Base-by-base conservation (phyloP, 495 filamentous ascomycete species). In the Parmelia sp. region DNA sequence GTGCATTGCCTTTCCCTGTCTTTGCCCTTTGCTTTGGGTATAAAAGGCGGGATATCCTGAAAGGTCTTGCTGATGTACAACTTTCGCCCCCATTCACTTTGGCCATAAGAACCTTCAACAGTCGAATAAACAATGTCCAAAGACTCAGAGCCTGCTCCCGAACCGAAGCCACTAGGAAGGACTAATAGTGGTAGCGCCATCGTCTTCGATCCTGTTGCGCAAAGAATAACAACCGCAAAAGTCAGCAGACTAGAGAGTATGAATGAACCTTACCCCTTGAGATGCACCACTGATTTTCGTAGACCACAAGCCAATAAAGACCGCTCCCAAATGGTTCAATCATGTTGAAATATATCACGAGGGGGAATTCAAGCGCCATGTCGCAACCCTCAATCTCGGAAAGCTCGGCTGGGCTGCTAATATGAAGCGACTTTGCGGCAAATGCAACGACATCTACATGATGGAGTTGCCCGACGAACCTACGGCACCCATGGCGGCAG, bases 111-210 rank as follows among this genome's bases (percentile, higher is more conserved):
- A 23, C 11, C 51, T 23, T 57, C 53, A 49, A 36, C 9, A 40
- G 2, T 42, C 23, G 4, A 55, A 37, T 21, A 21, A 25, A 35
- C 15, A 5, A 42, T 25, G 19, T 51, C 39, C 0, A 39, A 31
- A 27, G 57, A 35, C 15, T 9, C 61, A 17, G 17, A 15, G 19
- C 37, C 49, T 45, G 27, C 42, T 6, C 10, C 56, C 15, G 55
- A 65, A 12, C 64, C 60, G 4, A 60, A 61, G 44, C 35, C 29
- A 9, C 11, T 61, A 4, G 21, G 47, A 17, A 61, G 66, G 45
- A 68, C 67, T 14, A 64, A 60, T 7, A 69, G 64, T 33, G 67
- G 67, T 15, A 60, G 61, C 40, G 55, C 51, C 47, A 65, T 68
- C 21, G 62, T 70, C 0, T 63, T 62, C 35, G 56, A 70, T 25